Percentiles rank a stretch among this genome's conserved stretches.
phyloP scores from a whole-genome alignment of 176 grass and related monocot species.

The Hyparrhenia diplandra region DNA sequence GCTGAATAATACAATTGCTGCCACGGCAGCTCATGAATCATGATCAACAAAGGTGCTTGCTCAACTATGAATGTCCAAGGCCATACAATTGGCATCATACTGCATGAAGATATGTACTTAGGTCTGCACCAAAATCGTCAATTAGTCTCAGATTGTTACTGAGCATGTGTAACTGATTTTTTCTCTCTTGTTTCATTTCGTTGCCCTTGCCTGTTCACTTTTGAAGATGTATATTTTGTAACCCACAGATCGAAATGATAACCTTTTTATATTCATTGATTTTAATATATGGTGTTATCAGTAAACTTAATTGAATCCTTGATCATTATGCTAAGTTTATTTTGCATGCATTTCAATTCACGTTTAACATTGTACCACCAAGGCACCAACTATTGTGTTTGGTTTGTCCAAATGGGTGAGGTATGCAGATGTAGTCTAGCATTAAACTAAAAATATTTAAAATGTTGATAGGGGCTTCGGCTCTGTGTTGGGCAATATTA shows the following conservation, averaged over 20 bases:
- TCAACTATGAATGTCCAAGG: slow-evolving; percentile 2
- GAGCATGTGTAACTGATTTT: background rate
- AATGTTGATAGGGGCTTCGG: background rate
- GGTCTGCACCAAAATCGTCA: slow-evolving; percentile 24
- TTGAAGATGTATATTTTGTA: background rate
- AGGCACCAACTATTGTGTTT: background rate
- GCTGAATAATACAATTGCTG: slow-evolving; percentile 15
- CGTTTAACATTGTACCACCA: background rate
- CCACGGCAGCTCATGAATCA: background rate
- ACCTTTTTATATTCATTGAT: background rate
- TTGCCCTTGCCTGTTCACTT: background rate
- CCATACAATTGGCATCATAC: background rate
- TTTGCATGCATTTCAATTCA: too few relatives aligned
- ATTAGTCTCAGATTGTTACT: background rate
- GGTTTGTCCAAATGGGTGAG: background rate
- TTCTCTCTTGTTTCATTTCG: background rate
- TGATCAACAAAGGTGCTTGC: background rate
- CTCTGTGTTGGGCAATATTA: background rate
- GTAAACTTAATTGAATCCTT: background rate
- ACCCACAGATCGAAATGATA: background rate
- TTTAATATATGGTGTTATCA: background rate
- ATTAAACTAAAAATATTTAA: background rate
- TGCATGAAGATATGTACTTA: slow-evolving; percentile 19
- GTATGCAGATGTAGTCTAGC: too few relatives aligned
- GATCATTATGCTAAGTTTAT: too few relatives aligned